A percentile compares a stretch with the other conserved stretches of the same genome.
These are phyloP conservation scores for Melanomma pulvis-pyrius DNA, from an alignment of 495 filamentous ascomycete genomes.

Conservation along the genomic window DNA sequence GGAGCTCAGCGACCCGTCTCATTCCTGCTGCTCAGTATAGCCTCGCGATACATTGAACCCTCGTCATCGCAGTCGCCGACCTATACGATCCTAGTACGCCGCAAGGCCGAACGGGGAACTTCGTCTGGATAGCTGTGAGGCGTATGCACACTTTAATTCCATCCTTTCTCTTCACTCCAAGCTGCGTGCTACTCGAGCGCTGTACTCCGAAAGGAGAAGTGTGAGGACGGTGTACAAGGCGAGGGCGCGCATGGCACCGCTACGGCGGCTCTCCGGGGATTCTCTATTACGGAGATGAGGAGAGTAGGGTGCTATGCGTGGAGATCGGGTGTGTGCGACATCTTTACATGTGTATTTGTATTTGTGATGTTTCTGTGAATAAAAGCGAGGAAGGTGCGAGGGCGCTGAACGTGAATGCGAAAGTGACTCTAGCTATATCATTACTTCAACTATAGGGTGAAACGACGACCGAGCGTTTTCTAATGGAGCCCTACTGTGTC, in stretches of 20 bases:
- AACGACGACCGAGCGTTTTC: no score
- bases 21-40: conserved; percentile 36
- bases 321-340: not conserved
- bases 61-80: conserved; percentile 24
- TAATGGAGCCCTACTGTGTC: no score
- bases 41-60: conserved; percentile 27
- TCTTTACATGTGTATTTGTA: not conserved
- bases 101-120: conserved; percentile 11
- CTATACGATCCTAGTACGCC: conserved; percentile 12
- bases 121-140: conserved; percentile 31
- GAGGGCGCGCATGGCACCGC: not conserved
- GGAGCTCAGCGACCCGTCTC: conserved; percentile 32
- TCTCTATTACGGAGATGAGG: not conserved
- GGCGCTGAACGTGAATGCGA: no score
- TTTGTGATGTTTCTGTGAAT: not conserved
- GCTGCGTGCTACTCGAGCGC: not conserved
- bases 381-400: no score
- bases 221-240: conserved; percentile 1
- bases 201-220: not conserved
- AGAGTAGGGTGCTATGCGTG: not conserved
- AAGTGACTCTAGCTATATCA: no score
- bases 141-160: conserved; percentile 1
- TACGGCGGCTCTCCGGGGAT: not conserved
- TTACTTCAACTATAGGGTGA: no score
- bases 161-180: not conserved